Base-by-base conservation (phyloP, 179 eudicot species). In the Drosera spatulata region DNA sequence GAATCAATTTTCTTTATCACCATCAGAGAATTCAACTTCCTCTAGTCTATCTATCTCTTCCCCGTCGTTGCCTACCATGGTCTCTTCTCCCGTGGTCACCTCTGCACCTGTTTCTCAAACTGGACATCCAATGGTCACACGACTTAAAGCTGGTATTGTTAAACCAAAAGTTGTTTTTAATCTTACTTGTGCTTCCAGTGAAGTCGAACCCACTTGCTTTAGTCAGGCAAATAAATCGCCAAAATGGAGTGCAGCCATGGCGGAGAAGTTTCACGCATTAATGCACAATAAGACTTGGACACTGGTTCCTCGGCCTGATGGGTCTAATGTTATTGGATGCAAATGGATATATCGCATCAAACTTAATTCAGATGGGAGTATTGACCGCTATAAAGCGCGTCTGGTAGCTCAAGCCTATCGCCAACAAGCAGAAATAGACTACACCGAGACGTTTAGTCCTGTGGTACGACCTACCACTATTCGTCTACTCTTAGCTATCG, bases 281-380 rank as follows among this genome's bases (percentile, higher is more conserved):
- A 8, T 5, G 9, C 10, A 6, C 0, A 15, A 3, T 38, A 12
- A 22, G 4, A 55, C 8, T 55, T 55, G 58, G 41, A 37, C 9
- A 15, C 3, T 55, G 0, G 39, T n/a, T 3, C 5, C 6, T 55
- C 12, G 22, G 1, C 41, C 12, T 6, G 13, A 4, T 15, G 41
- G 13, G 12, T 15, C 22, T 6, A 1, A 15, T 15, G 1, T 41
- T 6, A 55, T 15, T 37, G 41, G 40, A 5, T 6, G 7, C 3
- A 63, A 63, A 11, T 53, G 66, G 59, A 6, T 53, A 2, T 63
- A 52, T 9, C 53, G 42, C 14, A 22, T 41, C 11, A 63, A 63
- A 15, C 12, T 50, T 7, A 4, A 50, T 10, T 33, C 50, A 0
- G 13, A 63, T 53, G 51, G 51, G 3, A 43, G 12, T 1, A 15